phyloP scores from a whole-genome alignment of 2,329 filamentous ascomycete species.

The Cytospora mali region DNA sequence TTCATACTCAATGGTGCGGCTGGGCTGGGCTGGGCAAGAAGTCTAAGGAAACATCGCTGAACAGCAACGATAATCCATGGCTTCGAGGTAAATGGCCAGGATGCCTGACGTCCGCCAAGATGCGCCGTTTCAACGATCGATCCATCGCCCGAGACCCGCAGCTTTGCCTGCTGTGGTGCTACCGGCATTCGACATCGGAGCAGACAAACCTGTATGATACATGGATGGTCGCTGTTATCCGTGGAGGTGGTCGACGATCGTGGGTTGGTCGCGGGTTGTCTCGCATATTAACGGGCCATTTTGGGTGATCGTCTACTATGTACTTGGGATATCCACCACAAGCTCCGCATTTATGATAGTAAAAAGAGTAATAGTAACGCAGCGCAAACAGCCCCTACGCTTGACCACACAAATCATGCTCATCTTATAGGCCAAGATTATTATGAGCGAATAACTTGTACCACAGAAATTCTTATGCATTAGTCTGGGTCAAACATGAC shows the following conservation, averaged over 20 bases:
- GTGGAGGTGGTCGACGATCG: background rate
- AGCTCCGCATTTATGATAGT: background rate
- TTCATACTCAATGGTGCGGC: conserved; percentile 30
- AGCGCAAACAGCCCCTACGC: too few relatives aligned
- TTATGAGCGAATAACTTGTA: too few relatives aligned
- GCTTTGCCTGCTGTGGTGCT: too few relatives aligned
- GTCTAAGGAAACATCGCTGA: conserved; percentile 30
- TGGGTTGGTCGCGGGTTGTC: background rate
- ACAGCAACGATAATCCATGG: too few relatives aligned
- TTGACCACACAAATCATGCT: background rate
- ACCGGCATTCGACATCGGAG: background rate
- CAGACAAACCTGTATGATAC: background rate
- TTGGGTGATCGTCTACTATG: background rate
- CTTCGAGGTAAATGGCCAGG: too few relatives aligned
- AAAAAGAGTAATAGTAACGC: too few relatives aligned
- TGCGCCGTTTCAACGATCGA: conserved; percentile 27
- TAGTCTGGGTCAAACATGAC: background rate
- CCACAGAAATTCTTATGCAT: background rate
- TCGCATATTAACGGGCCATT: background rate
- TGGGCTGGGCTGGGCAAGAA: conserved; percentile 33
- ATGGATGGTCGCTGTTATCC: background rate
- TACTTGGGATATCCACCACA: background rate
- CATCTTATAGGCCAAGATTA: background rate
- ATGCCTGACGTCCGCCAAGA: conserved; percentile 26
- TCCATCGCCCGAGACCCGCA: background rate